Conservation (phyloP, 805 yeast species). For the Metschnikowia borealis region DNA sequence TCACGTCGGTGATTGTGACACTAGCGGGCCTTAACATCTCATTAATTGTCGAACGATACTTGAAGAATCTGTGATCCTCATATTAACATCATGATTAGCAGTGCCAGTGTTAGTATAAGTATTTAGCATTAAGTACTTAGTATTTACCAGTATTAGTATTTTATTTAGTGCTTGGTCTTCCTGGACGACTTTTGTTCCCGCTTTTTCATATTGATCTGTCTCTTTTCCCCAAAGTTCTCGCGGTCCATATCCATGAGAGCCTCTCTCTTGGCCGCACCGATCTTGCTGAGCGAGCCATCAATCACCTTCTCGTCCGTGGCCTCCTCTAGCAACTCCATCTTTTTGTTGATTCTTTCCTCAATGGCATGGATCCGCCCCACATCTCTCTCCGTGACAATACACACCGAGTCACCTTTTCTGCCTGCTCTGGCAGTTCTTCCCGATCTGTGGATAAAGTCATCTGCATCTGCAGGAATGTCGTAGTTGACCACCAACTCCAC, state of each 20-base stretch:
- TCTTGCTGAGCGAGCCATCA: conserved; percentile 61
- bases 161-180: not conserved
- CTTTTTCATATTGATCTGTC: conserved; percentile 47
- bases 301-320: conserved; percentile 77
- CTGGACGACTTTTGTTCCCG: conserved; percentile 10
- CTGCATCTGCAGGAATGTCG: conserved; percentile 94
- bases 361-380: conserved; percentile 76
- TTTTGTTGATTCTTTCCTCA: conserved; percentile 75
- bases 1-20: conserved; percentile 32
- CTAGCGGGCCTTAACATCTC: conserved; percentile 34
- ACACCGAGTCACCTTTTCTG: conserved; percentile 74
- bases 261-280: conserved; percentile 83
- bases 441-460: conserved; percentile 92
- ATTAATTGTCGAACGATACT: conserved; percentile 19
- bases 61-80: not conserved
- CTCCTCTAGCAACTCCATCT: conserved; percentile 70
- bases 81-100: no score
- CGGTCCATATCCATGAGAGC: conserved; percentile 91
- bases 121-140: no score
- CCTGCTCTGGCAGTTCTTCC: conserved; percentile 99
- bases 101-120: no score
- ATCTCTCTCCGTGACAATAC: conserved; percentile 83
- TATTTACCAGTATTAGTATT: no score
- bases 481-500: conserved; percentile 88
- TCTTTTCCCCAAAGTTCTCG: conserved; percentile 79